These are phyloP conservation scores for Purshia tridentata DNA, from an alignment of 306 rosid genomes.

Conservation along the genomic window DNA sequence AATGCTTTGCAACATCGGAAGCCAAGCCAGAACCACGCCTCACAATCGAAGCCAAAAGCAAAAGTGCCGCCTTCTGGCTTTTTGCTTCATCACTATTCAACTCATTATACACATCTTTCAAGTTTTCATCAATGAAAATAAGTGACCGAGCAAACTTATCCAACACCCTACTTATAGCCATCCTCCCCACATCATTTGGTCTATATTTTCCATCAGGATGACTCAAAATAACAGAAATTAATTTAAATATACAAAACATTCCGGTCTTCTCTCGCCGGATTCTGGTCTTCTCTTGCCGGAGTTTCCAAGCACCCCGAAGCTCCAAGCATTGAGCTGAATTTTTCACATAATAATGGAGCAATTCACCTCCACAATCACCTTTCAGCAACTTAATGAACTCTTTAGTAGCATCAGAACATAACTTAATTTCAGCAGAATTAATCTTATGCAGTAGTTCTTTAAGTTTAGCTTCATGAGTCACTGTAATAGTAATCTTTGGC, in stretches of 20 bases:
- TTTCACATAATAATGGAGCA: slow-evolving; percentile 51
- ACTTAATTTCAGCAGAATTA: slow-evolving; percentile 34
- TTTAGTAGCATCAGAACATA: slow-evolving; percentile 38
- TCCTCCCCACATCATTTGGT: slow-evolving; percentile 37
- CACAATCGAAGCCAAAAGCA: slow-evolving; percentile 60
- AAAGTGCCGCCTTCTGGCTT: slow-evolving; percentile 63
- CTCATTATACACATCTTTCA: slow-evolving; percentile 64
- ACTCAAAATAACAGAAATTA: slow-evolving; percentile 47
- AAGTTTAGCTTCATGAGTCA: slow-evolving; percentile 42
- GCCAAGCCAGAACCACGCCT: slow-evolving; percentile 70
- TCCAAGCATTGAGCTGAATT: slow-evolving; percentile 65
- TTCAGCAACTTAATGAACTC: slow-evolving; percentile 44
- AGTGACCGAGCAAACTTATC: slow-evolving; percentile 58
- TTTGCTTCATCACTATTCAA: slow-evolving; percentile 54
- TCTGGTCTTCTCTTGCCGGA: no score
- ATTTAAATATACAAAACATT: slow-evolving; percentile 41
- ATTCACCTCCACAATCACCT: slow-evolving; percentile 37
- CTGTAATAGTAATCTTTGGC: slow-evolving; percentile 25
- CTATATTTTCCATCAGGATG: slow-evolving; percentile 55
- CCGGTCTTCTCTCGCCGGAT: slow-evolving; percentile 68
- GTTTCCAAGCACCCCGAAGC: slow-evolving; percentile 74
- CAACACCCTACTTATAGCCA: slow-evolving; percentile 48
- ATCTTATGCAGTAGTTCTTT: slow-evolving; percentile 37
- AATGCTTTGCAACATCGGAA: slow-evolving; percentile 60
- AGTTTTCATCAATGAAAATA: slow-evolving; percentile 38